Base-by-base conservation (phyloP, 352 stramenopile genomes). In the Phytophthora pistaciae region DNA sequence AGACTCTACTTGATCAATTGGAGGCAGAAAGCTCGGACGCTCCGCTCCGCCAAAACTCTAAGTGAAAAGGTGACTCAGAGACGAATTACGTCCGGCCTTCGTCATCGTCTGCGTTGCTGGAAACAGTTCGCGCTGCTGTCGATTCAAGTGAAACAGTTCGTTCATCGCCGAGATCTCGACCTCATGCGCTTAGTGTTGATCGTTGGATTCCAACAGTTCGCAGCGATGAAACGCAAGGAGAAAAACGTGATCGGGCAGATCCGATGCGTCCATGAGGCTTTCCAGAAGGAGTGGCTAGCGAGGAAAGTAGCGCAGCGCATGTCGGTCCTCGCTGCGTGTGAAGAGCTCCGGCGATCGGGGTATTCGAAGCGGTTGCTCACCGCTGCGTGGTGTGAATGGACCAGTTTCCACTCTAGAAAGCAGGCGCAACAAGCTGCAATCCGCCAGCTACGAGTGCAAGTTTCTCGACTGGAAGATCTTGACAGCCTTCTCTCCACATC, bases 231-330 rank as follows among this genome's bases (percentile, higher is more conserved):
- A 27, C 36, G 25, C 29, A 64, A 69, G 16, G 53, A 83, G 8
- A 60, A 65, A 60, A 42, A 14, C 5, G 31, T 79, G 57, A 18
- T 40, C 7, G 54, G 49, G 5, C 63, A 67, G 20, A 71, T 87
- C 3, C 10, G 50, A 23, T 44, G 48, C 5, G 33, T 76, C 0
- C 79, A 84, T 53, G n/a, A 64, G 5, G 14, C 60, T 0, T 84
- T 69, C 14, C 52, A 82, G n/a, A 72, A 61, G 7, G 64, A 73
- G 20, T 82, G 77, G 74, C 63, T 84, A 16, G 53, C 54, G 1
- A 53, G 42, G 9, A 56, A 77, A 25, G 10, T 79, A 4, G 60
- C 74, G 1, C 36, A 62, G 0, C 67, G 77, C 2, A 75, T 83
- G 62, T 50, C 27, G 5, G 31, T 36, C 2, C 60, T 84, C n/a